Base-by-base conservation (phyloP, 1,139 yeast species). In the Entelexis sorbosivorans region DNA sequence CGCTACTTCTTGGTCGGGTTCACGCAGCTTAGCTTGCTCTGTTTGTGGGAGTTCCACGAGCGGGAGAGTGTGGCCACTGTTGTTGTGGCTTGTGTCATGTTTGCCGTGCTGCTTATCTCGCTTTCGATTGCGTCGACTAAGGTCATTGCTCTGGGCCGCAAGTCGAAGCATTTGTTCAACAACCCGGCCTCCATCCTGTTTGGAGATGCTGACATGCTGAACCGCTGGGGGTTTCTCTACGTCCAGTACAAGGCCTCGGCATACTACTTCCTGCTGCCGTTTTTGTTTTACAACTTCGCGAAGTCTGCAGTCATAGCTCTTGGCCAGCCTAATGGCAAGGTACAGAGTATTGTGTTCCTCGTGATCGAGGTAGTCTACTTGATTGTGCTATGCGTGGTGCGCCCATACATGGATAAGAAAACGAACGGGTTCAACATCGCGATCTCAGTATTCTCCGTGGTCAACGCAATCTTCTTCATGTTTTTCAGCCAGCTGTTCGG, bases 331-430 rank as follows among this genome's bases (percentile, higher is more conserved):
- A 74, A 79, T 38, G 97, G 97, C 55, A 82, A 80, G 61, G 81
- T 76, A 10, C 96, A 86, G 65, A 83, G 95, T 0, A 75, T 86
- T 55, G 73, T 86, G 49, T 75, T 89, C 10, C 84, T 89, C 63
- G 77, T 73, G 16, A 73, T 86, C 57, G 98, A 91, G 66, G 70
- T 89, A 56, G 60, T 75, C 20, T 87, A 82, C 67, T 77, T 84
- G 59, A 74, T 75, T 32, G 72, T 72, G 1, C 62, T 88, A 34
- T 81, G 89, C 62, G 75, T 78, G 74, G 71, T 76, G 56, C 79
- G 91, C 66, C 98, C 98, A 5, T 91, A 78, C 66, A 81, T 93
- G 91, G 97, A 91, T 70, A 88, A 83, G 68, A 77, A 94, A 68
- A 89, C 97, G 26, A 91, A 93, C 64, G 82, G 80, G 29, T 85